These are phyloP conservation scores for Wickerhamomyces chaumierensis DNA, from an alignment of 805 yeast genomes.

Conservation along the genomic window DNA sequence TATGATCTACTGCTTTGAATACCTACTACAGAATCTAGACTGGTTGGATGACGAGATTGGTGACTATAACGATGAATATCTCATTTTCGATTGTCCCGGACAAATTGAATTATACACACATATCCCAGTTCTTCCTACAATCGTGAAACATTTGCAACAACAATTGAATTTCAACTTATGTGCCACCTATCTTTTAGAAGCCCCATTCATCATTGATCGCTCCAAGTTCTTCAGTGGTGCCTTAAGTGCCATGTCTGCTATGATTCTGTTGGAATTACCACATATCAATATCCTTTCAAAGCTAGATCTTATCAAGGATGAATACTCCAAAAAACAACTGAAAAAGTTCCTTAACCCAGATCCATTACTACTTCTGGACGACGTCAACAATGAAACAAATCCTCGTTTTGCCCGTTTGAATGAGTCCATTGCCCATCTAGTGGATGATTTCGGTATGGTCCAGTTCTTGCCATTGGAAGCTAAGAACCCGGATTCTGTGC, in stretches of 20 bases:
- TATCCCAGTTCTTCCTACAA: slow-evolving; percentile 82
- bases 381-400: slow-evolving; percentile 37
- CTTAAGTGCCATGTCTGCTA: slow-evolving; percentile 93
- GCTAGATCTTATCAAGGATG: slow-evolving; percentile 74
- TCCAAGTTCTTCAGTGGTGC: slow-evolving; percentile 95
- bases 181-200: slow-evolving; percentile 86
- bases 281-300: slow-evolving; percentile 87
- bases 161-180: slow-evolving; percentile 79
- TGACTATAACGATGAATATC: slow-evolving; percentile 86
- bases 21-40: slow-evolving; percentile 77
- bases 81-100: slow-evolving; percentile 95
- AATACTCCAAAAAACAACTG: slow-evolving; percentile 61
- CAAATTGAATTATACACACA: slow-evolving; percentile 93
- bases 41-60: slow-evolving; percentile 98
- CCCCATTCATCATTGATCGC: slow-evolving; percentile 84
- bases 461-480: slow-evolving; percentile 88
- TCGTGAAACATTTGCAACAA: slow-evolving; percentile 74
- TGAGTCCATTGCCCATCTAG: slow-evolving; percentile 74
- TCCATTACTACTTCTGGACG: slow-evolving; percentile 56
- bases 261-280: slow-evolving; percentile 90
- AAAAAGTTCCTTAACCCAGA: slow-evolving; percentile 88
- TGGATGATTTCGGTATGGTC: slow-evolving; percentile 98
- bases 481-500: slow-evolving; percentile 62
- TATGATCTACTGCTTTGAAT: slow-evolving; percentile 85
- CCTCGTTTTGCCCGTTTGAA: slow-evolving; percentile 64